Evolutionary conservation across 2,329 filamentous ascomycete genomes (phyloP), one percentile per base, ranked within the genome.

Genomic region (Ascochyta rabiei): DNA sequence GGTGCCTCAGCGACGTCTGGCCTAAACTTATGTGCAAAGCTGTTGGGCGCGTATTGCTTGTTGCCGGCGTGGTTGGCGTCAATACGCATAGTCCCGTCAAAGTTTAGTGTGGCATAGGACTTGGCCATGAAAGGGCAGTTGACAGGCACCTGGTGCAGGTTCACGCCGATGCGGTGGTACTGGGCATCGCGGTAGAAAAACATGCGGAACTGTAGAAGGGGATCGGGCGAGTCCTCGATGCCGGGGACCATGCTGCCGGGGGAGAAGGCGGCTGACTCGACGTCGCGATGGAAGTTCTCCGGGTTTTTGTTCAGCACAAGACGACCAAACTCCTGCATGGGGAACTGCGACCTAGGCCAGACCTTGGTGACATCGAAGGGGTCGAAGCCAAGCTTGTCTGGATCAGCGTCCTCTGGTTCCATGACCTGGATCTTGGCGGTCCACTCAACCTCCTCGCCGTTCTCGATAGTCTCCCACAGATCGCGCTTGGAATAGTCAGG

Each of bases 361-460:
- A 82, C 74, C 63, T 83, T 83, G 31, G 82, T 83, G 4, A 83
- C 74, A 57, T 84, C 81, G 56, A 84, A 82, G 7, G 79, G 76
- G 47, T 83, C 80, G 55, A 82, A 83, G 4, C 79, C 78, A n/a
- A 83, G 73, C 42, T 77, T 76, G n/a, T 75, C 69, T 2, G 79
- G 73, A 53, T 80, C 76, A 0, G 79, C 79, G 38, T 82, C 73
- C 18, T 79, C 71, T 2, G 77, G 75, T 35, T 76, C 66, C 78
- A 81, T 81, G 42, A 80, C 70, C 49, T 80, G 78, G 4, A 81
- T 73, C 40, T 76, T 70, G 4, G 75, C 76, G 4, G 76, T 80
- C 77, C 78, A 81, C 16, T 75, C 73, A 13, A 77, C 65, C 35
- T 76, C 63, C 18, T 79, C 68, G 5, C 78, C 77, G 1, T 59